Percentiles rank a stretch among this genome's conserved stretches.
These are phyloP conservation scores for Hypoxylon crocopeplum DNA, from an alignment of 495 filamentous ascomycete genomes.

Conservation along the genomic window DNA sequence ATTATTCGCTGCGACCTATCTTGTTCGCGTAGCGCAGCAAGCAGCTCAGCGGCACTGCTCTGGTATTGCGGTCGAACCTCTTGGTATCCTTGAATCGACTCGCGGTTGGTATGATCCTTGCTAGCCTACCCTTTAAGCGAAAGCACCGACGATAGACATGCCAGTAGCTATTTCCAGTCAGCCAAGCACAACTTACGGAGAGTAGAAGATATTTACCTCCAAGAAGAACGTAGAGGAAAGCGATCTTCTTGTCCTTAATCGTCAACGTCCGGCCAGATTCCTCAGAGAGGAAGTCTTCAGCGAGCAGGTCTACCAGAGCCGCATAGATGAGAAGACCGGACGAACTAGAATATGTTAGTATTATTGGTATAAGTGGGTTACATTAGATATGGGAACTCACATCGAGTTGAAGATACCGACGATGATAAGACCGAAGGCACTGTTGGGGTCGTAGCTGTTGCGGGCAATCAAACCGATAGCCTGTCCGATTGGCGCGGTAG, in stretches of 20 bases:
- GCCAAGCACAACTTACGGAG: neutral
- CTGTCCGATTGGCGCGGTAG: constrained; percentile 65
- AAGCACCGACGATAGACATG: constrained; percentile 72
- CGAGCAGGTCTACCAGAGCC: constrained; percentile 66
- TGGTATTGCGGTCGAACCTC: constrained; percentile 12
- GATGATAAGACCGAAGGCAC: constrained; percentile 68
- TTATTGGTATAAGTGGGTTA: neutral
- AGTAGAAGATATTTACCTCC: constrained; percentile 44
- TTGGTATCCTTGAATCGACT: constrained; percentile 1
- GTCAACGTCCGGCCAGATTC: constrained; percentile 53
- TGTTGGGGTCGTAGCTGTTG: constrained; percentile 68
- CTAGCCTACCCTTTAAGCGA: constrained; percentile 42
- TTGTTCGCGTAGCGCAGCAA: constrained; percentile 9
- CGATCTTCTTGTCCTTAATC: constrained; percentile 50
- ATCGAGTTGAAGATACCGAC: constrained; percentile 76
- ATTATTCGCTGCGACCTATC: neutral
- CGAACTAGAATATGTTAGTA: constrained; percentile 43
- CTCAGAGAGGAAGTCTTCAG: constrained; percentile 69
- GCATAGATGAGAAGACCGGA: constrained; percentile 68
- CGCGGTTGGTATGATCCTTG: constrained; percentile 2
- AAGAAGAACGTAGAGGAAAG: constrained; percentile 50
- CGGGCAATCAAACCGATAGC: constrained; percentile 63
- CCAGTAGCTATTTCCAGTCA: constrained; percentile 40
- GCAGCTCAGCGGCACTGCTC: neutral
- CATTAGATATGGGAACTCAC: constrained; percentile 38